Conservation (phyloP, 768 basidiomycete genomes). For the Boletales sp. region DNA sequence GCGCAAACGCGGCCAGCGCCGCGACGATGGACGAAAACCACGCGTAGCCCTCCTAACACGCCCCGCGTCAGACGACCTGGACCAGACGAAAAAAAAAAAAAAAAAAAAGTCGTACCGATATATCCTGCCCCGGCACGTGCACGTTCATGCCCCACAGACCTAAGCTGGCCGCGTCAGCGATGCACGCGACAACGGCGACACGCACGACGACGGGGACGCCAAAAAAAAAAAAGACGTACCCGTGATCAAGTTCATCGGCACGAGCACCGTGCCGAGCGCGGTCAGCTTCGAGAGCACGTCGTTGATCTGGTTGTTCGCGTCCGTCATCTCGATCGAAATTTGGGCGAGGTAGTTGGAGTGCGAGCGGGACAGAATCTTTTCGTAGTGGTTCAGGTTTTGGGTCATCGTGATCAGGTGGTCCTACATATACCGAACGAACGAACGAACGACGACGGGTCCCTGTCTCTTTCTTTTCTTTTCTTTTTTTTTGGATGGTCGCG, state of each 20-base stretch:
- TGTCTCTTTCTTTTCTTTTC: background rate
- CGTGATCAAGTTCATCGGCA: constrained; percentile 96
- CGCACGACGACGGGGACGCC: background rate
- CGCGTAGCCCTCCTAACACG: constrained; percentile 43
- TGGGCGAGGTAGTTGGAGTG: constrained; percentile 99
- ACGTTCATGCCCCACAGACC: constrained; percentile 99
- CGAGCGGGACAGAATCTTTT: constrained; percentile 97
- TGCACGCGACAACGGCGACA: no score
- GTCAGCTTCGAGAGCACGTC: constrained; percentile 97
- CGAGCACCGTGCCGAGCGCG: constrained; percentile 93
- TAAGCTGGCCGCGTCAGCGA: constrained; percentile 15
- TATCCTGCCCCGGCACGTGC: constrained; percentile 84
- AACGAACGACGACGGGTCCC: no score
- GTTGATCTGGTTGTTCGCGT: constrained; percentile 99
- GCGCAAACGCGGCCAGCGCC: constrained; percentile 72
- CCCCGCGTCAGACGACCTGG: background rate
- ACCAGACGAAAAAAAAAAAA: no score
- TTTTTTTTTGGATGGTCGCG: background rate
- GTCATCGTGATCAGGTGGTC: constrained; percentile 99
- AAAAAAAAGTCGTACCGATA: constrained; percentile 31
- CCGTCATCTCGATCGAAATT: constrained; percentile 99
- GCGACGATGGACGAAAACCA: constrained; percentile 92
- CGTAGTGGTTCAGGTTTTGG: constrained; percentile 98
- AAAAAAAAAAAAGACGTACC: constrained; percentile 40
- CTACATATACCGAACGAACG: no score